A percentile compares a stretch with the other conserved stretches of the same genome.
phyloP scores from a whole-genome alignment of 129 eudicot genomes.

The Lactuca saligna region DNA sequence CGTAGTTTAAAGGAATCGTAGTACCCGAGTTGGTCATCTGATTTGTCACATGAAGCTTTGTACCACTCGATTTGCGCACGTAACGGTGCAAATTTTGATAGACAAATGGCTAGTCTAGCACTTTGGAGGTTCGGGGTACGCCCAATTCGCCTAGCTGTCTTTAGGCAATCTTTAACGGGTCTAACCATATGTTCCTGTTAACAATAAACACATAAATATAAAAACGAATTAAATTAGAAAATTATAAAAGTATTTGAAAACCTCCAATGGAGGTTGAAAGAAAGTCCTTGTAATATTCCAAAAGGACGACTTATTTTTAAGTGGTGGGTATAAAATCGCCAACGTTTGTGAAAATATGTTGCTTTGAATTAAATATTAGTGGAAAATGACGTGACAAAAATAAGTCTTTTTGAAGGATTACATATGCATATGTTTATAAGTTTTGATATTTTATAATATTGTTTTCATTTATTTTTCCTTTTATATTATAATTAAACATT shows the following conservation, averaged over 20 bases:
- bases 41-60: conserved; percentile 66
- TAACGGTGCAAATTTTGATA: conserved; percentile 65
- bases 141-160: conserved; percentile 68
- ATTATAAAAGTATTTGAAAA: not conserved
- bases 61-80: conserved; percentile 92
- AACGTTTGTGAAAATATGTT: no score
- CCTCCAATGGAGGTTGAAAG: not conserved
- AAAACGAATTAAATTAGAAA: no score
- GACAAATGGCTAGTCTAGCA: conserved; percentile 60
- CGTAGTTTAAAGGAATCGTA: conserved; percentile 73
- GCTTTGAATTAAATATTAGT: no score
- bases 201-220: not conserved
- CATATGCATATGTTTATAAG: no score
- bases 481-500: no score
- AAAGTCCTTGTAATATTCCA: not conserved
- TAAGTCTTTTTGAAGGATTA: no score
- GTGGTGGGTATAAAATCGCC: no score
- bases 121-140: conserved; percentile 73
- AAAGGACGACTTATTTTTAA: no score
- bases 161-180: conserved; percentile 61
- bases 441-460: no score
- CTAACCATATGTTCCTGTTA: conserved; percentile 50
- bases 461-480: no score
- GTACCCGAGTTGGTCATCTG: conserved; percentile 78
- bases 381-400: no score